Base-by-base conservation (phyloP, 768 basidiomycete genomes). In the Naganishia antarctica region DNA sequence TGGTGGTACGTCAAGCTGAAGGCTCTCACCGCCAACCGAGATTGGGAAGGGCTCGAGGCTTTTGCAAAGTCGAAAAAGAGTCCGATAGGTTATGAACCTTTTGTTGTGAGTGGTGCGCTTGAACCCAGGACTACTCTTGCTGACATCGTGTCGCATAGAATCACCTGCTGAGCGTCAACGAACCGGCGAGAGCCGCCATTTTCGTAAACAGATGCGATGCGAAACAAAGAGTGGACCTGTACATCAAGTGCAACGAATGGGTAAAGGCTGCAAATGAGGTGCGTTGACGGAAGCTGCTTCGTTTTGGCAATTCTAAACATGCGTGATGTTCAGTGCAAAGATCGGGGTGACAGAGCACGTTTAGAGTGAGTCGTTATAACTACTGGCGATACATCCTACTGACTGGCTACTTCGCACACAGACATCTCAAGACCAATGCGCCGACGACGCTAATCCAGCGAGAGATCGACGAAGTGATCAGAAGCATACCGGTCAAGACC, bases 1-100 rank as follows among this genome's bases (percentile, higher is more conserved):
- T 98, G 91, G 78, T 98, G 92, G 92, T 88, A 91, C 79, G 73
- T 91, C 68, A 97, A 96, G 75, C 77, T 99, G 4, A 84, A 90
- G 60, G 88, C 91, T 0, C 78, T 98, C 61, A 87, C 87, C 11
- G 81, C 83, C n/a, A 80, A 83, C 23, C 82, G 85, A 64, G 91
- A 96, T 76, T 98, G 92, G 76, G 89, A 92, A 34, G 85, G 83
- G 1, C 81, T 98, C 15, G 91, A 97, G 50, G 74, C 82, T 0
- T 94, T 99, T 74, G 85, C 91, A 1, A 88, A 86, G 70, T 88
- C 87, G 37, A 92, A 85, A 78, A 84, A 90, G 69, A 91, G 88
- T 76, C 93, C 94, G 4, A 97, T 98, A 64, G 94, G 96, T 0
- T 98, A 94, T 72, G 93, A 97, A 57, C 78, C 78, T 9, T 78